Base-by-base conservation (phyloP, 2,329 filamentous ascomycete genomes). In the Amphichorda felina region DNA sequence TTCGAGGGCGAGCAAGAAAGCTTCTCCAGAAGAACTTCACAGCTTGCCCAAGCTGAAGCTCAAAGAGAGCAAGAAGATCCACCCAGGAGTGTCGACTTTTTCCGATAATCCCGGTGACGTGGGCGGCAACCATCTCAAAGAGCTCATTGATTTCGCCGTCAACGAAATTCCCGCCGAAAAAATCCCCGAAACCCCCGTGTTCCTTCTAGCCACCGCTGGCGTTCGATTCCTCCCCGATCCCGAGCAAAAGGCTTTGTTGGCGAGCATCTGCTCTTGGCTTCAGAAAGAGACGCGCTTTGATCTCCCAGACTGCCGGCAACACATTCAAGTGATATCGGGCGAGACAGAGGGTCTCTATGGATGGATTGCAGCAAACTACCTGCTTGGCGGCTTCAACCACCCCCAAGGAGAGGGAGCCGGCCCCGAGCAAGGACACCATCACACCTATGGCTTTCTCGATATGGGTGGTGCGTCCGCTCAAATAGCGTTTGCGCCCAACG, bases 391-490 rank as follows among this genome's bases (percentile, higher is more conserved):
- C 4, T 96, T 98, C 48, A 83, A 96, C 54, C 66, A 72, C 14
- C 79, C 85, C 0, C 63, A 79, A 34, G 19, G 19, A 16, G 37
- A 38, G 24, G 30, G 15, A 4, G n/a, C 26, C 10, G 30, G 31
- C 8, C 5, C 30, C 9, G 34, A 18, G 18, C 33, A 24, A 11
- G 61, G 75, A 11, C 84, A 94, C 48, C 91, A 96, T 54, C 83
- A 88, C 50, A 98, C 91, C 0, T 98, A 96, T 56, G 91, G 91
- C 1, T 98, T 98, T 50, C 64, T 98, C 41, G 91, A 98, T 54
- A 98, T 98, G 93, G 91, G 91, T 34, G 91, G 91, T 35, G 91
- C 91, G 18, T 96, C 89, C 0, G 89, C 91, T 13, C 91, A 98
- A 60, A 96, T 98, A 50, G 91, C 93, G 0, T 98, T 98, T 56